These are phyloP conservation scores for Microstegium vimineum DNA, from an alignment of 176 grass and related monocot species.

Conservation along the genomic window DNA sequence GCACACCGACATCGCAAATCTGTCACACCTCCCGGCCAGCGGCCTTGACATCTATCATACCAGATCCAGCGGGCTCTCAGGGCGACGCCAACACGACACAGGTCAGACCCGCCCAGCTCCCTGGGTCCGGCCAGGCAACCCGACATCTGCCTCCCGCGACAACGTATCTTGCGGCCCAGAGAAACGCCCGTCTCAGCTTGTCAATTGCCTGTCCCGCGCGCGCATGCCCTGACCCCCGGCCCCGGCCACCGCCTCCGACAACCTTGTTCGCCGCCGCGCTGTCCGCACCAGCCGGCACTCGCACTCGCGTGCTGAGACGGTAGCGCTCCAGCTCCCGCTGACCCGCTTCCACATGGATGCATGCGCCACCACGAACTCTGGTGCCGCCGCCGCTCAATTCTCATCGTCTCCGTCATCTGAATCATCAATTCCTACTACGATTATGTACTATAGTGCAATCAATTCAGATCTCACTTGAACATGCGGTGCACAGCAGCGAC, in stretches of 20 bases:
- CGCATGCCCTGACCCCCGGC: background rate
- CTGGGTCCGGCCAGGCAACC: too few relatives aligned
- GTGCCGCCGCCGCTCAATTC: background rate
- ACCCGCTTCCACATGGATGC: background rate
- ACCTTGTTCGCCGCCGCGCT: background rate
- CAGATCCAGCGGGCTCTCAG: too few relatives aligned
- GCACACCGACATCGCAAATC: too few relatives aligned
- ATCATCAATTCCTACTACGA: background rate
- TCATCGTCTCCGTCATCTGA: background rate
- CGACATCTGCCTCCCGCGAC: too few relatives aligned
- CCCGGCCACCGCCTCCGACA: background rate
- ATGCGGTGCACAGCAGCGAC: too few relatives aligned
- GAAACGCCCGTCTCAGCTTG: too few relatives aligned
- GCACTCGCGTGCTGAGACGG: background rate
- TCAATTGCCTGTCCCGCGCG: background rate
- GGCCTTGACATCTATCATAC: too few relatives aligned
- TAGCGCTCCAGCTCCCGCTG: background rate
- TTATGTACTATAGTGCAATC: background rate
- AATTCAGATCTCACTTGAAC: background rate
- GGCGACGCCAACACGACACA: too few relatives aligned
- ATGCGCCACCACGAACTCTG: background rate
- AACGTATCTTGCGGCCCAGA: too few relatives aligned
- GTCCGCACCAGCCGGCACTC: slow-evolving; percentile 9
- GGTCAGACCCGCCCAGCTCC: too few relatives aligned
- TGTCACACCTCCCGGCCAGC: too few relatives aligned